Evolutionary conservation across 306 rosid genomes (phyloP).

Genomic region (Sindora glabra): DNA sequence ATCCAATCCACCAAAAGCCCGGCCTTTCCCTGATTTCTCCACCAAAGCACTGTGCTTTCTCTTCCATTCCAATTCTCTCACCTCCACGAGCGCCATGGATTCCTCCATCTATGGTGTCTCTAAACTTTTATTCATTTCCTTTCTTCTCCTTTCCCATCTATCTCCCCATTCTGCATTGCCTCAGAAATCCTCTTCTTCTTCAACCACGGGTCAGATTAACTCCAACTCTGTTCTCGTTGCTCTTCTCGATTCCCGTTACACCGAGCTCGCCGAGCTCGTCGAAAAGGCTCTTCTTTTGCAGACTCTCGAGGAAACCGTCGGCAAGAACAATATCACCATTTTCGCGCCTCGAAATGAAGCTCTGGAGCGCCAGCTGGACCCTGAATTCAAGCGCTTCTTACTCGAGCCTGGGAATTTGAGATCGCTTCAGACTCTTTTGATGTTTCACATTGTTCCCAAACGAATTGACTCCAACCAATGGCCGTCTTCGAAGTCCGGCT

Average conservation of each 20-base stretch:
- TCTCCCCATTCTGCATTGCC: constrained; percentile 26
- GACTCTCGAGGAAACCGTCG: constrained; percentile 67
- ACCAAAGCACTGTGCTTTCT: too few species aligned
- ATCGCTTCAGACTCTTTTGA: constrained; percentile 71
- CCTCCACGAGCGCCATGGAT: too few species aligned
- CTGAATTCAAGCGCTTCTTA: constrained; percentile 80
- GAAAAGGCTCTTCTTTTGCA: constrained; percentile 86
- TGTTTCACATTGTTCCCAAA: constrained; percentile 82
- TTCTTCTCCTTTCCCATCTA: background rate
- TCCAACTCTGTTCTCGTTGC: constrained; percentile 95
- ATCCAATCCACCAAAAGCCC: too few species aligned
- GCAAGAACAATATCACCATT: constrained; percentile 67
- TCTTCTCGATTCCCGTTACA: constrained; percentile 86
- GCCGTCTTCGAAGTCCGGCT: constrained; percentile 27
- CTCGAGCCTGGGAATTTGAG: constrained; percentile 69
- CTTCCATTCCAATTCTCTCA: too few species aligned
- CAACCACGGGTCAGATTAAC: constrained; percentile 42
- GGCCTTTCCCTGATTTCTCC: too few species aligned
- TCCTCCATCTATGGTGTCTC: too few species aligned
- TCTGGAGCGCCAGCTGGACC: constrained; percentile 66
- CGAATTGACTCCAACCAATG: constrained; percentile 42
- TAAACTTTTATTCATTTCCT: too few species aligned
- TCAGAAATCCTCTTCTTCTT: constrained; percentile 10
- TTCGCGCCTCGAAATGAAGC: constrained; percentile 86
- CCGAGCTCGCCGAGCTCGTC: constrained; percentile 84